Base-by-base conservation (phyloP, 1,139 yeast genomes). In the Diutina pseudorugosa region DNA sequence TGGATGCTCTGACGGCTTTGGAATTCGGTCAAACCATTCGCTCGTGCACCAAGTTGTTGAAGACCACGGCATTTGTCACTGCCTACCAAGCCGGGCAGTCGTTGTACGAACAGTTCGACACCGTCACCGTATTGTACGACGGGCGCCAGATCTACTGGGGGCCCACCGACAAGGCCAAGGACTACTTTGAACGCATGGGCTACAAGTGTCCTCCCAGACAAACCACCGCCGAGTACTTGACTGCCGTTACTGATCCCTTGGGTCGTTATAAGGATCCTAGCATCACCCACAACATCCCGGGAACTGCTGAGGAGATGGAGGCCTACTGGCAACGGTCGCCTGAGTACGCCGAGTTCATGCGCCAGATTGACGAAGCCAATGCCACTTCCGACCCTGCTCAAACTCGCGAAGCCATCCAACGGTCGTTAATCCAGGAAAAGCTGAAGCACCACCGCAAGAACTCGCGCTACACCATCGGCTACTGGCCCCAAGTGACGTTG, bases 1-100 rank as follows among this genome's bases (percentile, higher is more conserved):
- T 83, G 56, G 89, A 83, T 69, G 82, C 89, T 21, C 80, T 87
- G n/a, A 82, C 89, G 20, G 89, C 89, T 25, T 72, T 83, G 58
- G 88, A 82, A 61, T 83, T 76, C 61, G 72, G 79, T 20, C 77
- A 75, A 61, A 84, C 85, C 52, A 72, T 83, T 48, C 77, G 85
- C 63, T 75, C 83, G 1, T 73, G 81, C 19, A 80, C 88, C 16
- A 77, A 76, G 57, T 65, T 82, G 61, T 65, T 79, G 63, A 72
- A 73, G 54, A 72, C 75, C 52, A 76, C 85, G 25, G 82, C 85
- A 3, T 67, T 83, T 53, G 82, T 82, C 52, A 78, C 85, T 14
- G 70, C 76, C 52, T 82, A 83, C 62, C 89, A 83, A 66, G 85
- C 86, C 49, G 83, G 85, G 63, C 85, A 83, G 62, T 77, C 80